Evolutionary conservation across 2,329 filamentous ascomycete genomes (phyloP), one percentile per base, ranked within the genome.

Genomic region (Biscogniauxia mediterranea): DNA sequence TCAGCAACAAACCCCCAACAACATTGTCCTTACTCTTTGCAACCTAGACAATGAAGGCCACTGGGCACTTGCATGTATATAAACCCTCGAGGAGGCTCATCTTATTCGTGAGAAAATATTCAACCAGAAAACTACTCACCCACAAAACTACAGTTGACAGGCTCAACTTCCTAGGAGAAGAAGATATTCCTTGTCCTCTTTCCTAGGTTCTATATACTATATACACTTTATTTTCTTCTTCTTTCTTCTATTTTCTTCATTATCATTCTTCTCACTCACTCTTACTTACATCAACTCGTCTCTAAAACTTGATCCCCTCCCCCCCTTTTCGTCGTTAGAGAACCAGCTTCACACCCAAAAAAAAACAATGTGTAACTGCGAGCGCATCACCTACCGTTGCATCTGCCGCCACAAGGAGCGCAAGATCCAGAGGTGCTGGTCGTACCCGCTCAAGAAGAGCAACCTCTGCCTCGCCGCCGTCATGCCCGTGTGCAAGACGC

Each of bases 371-470:
- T 71, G 69, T 50, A 59, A 56, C 7, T 72, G 70, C 28, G 54
- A 56, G 52, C 64, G 61, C 20, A 51, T 54, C 7, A 68, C 67
- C 2, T 57, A 62, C 26, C 58, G 67, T 20, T 69, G 64, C 56
- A 55, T 52, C n/a, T 72, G 70, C n/a, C 42, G 63, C 5, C 70
- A 72, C 59, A 70, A 68, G 42, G 65, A 70, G 52, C 57, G 66
- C 3, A 57, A 55, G 8, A 23, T 62, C 25, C 32, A 64, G 9
- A 57, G 59, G 9, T 72, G 70, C 38, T 64, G 61, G 55, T 20
- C 61, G 7, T 66, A 66, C 32, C 56, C 65, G 5, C 59, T 68
- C 1, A 66, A 56, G 20, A 51, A 59, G 9, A 46, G 62, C 6
- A 51, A 55, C 6, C 53, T 58, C 2, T 72, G 66, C 50, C 15